phyloP scores from a whole-genome alignment of 202 grass and related monocot genomes.

The Panicum virgatum region DNA sequence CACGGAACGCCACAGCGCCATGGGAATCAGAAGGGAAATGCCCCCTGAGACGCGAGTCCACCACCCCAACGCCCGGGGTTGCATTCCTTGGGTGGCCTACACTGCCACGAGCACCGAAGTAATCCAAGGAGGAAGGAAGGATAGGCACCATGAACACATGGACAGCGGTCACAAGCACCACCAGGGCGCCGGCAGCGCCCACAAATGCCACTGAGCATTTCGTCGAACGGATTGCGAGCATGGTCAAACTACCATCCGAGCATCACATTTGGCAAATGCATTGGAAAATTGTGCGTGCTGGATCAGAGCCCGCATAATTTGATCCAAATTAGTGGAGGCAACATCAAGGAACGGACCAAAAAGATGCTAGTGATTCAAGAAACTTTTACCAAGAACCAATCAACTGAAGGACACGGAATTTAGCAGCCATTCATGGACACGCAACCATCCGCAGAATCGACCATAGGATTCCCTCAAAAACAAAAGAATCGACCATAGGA shows the following conservation, averaged over 20 bases:
- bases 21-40: conserved; percentile 53
- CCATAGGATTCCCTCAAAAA: too few species aligned
- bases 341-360: background rate
- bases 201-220: conserved; percentile 55
- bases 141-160: conserved; percentile 69
- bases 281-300: background rate
- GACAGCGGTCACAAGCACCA: conserved; percentile 44
- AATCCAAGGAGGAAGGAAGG: conserved; percentile 55
- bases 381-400: background rate
- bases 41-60: conserved; percentile 37
- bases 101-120: conserved; percentile 26
- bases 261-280: background rate
- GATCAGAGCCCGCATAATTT: background rate
- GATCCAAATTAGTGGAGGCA: background rate
- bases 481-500: background rate
- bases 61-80: background rate
- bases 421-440: background rate
- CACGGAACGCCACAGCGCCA: conserved; percentile 52
- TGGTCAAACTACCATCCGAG: conserved; percentile 20
- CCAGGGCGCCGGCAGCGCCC: conserved; percentile 41
- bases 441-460: background rate
- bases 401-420: background rate
- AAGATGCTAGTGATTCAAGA: background rate
- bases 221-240: conserved; percentile 44
- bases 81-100: conserved; percentile 4